A percentile compares a stretch with the other conserved stretches of the same genome.
Evolutionary conservation across 2,329 filamentous ascomycete genomes (phyloP).

Genomic region (Thelonectria olida): DNA sequence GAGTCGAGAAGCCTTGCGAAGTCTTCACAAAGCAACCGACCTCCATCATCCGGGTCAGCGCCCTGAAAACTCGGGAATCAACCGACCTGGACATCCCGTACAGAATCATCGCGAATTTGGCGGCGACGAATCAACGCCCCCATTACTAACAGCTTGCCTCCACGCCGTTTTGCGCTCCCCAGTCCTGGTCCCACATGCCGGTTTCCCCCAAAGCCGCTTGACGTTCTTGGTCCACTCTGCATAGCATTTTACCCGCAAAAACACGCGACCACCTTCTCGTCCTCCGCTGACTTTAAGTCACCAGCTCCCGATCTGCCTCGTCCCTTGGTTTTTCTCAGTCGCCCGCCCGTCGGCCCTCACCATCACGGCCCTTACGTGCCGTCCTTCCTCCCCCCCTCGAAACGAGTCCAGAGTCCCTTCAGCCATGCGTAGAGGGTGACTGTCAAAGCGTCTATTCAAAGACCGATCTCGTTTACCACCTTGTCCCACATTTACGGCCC

Average conservation of each 20-base stretch:
- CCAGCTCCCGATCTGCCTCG: conserved; percentile 33
- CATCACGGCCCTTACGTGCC: conserved; percentile 15
- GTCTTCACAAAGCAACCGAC: conserved; percentile 1
- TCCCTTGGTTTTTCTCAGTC: conserved; percentile 6
- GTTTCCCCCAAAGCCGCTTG: conserved; percentile 36
- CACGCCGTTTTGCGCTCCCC: conserved; percentile 31
- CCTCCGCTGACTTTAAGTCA: conserved; percentile 35
- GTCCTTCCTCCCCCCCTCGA: conserved; percentile 9
- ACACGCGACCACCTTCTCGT: conserved; percentile 38
- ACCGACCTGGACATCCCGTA: conserved; percentile 13
- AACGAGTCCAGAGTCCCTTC: conserved; percentile 16
- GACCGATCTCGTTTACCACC: conserved; percentile 29
- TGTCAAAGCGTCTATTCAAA: conserved; percentile 32
- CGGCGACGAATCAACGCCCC: conserved; percentile 25
- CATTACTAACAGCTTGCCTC: conserved; percentile 30
- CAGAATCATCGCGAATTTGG: conserved; percentile 2
- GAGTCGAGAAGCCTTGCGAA: conserved; percentile 2
- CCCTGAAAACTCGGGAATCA: conserved; percentile 12
- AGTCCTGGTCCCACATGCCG: conserved; percentile 40
- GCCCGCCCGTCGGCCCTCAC: conserved; percentile 16
- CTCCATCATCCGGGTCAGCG: background rate
- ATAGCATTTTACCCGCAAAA: conserved; percentile 41
- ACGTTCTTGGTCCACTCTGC: conserved; percentile 37
- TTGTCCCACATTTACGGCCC: conserved; percentile 34
- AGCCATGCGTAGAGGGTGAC: conserved; percentile 35